Evolutionary conservation across 495 filamentous ascomycete genomes (phyloP).

Genomic region (Xylaria longipes): DNA sequence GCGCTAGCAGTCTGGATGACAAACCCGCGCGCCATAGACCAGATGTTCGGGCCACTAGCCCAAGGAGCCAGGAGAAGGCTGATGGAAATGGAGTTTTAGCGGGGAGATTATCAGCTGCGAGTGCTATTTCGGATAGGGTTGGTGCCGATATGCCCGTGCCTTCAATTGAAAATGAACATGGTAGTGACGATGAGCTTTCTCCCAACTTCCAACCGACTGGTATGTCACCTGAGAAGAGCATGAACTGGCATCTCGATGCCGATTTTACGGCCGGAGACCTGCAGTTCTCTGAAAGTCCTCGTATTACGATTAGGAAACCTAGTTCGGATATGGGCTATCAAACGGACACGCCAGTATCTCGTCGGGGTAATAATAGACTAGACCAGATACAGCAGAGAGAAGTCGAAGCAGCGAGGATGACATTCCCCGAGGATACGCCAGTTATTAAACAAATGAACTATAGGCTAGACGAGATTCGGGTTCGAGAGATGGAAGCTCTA

Average conservation of each 20-base stretch:
- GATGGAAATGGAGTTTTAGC: not conserved
- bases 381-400: constrained; percentile 51
- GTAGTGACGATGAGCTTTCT: constrained; percentile 41
- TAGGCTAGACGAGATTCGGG: constrained; percentile 61
- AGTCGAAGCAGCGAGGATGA: constrained; percentile 38
- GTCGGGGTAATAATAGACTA: constrained; percentile 46
- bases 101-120: constrained; percentile 5
- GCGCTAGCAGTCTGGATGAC: constrained; percentile 39
- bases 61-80: constrained; percentile 26
- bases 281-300: constrained; percentile 67
- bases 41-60: constrained; percentile 24
- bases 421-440: constrained; percentile 27
- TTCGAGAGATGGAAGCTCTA: constrained; percentile 64
- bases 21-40: constrained; percentile 24
- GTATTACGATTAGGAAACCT: constrained; percentile 41
- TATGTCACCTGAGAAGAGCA: constrained; percentile 55
- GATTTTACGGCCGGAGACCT: constrained; percentile 71
- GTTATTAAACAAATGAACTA: constrained; percentile 37
- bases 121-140: not conserved
- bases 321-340: constrained; percentile 15
- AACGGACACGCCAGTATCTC: constrained; percentile 19
- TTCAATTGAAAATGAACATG: constrained; percentile 53
- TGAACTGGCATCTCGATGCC: constrained; percentile 62
- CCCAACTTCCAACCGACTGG: constrained; percentile 45
- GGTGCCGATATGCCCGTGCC: constrained; percentile 49